These are phyloP conservation scores for Coix lacrymajobi DNA, from an alignment of 176 grass and related monocot genomes.

Conservation along the genomic window DNA sequence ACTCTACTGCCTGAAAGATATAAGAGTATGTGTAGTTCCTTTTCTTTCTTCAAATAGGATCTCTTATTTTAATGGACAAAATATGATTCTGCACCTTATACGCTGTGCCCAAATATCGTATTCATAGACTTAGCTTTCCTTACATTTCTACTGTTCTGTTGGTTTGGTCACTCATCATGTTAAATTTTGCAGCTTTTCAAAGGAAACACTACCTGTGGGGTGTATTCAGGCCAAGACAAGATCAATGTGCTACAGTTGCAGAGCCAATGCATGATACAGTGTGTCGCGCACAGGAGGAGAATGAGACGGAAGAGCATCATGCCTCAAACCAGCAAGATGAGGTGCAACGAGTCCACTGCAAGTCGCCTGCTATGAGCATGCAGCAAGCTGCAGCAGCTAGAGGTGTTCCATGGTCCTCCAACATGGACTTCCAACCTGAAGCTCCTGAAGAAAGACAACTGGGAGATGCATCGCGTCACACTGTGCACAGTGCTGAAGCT, in stretches of 20 bases:
- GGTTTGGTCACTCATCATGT: too few species aligned
- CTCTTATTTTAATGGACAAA: background rate
- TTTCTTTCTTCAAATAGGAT: background rate
- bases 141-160: too few species aligned
- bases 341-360: background rate
- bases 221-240: constrained; percentile 21
- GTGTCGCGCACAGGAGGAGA: background rate
- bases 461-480: background rate
- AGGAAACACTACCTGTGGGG: constrained; percentile 50
- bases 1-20: constrained; percentile 32
- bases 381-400: background rate
- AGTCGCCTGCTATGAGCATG: background rate
- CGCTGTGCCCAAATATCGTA: background rate
- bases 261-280: background rate
- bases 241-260: background rate
- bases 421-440: background rate
- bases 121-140: background rate
- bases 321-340: background rate
- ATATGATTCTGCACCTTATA: background rate
- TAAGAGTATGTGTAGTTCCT: constrained; percentile 24
- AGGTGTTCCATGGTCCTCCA: background rate
- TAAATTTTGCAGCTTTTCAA: constrained; percentile 11
- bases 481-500: too few species aligned
- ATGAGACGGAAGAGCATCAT: background rate
- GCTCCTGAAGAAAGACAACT: background rate